Evolutionary conservation across 176 grass and related monocot genomes (phyloP).

Genomic region (Rhynchospora tenuis): DNA sequence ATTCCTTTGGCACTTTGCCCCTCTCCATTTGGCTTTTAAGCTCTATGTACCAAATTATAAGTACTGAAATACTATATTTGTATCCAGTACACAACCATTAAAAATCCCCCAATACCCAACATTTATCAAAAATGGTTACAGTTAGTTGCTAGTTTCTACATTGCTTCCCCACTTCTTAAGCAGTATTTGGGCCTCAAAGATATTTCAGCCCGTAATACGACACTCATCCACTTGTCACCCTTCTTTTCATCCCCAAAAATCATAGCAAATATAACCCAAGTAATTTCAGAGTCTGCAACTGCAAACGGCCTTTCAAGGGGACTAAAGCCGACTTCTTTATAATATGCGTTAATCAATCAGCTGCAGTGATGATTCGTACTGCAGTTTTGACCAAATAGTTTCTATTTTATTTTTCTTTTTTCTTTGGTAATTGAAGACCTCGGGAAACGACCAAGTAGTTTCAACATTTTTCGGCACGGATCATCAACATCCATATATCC

Average conservation of each 20-base stretch:
- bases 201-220: not conserved
- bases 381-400: too few relatives aligned
- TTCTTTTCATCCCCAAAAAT: too few relatives aligned
- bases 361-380: too few relatives aligned
- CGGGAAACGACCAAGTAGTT: too few relatives aligned
- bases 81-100: not conserved
- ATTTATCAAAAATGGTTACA: not conserved
- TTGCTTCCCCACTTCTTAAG: not conserved
- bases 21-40: not conserved
- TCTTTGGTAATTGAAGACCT: too few relatives aligned
- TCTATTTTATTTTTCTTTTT: too few relatives aligned
- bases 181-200: not conserved
- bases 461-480: too few relatives aligned
- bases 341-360: too few relatives aligned
- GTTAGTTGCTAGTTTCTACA: not conserved
- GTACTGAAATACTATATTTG: not conserved
- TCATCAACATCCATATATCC: too few relatives aligned
- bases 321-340: too few relatives aligned
- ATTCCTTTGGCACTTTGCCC: not conserved
- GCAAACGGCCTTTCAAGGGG: too few relatives aligned
- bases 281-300: not conserved
- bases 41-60: not conserved
- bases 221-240: not conserved
- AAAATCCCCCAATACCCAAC: not conserved
- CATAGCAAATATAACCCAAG: not conserved